phyloP scores from a whole-genome alignment of 1,284 basidiomycete genomes.

The Tylopilus sp. region DNA sequence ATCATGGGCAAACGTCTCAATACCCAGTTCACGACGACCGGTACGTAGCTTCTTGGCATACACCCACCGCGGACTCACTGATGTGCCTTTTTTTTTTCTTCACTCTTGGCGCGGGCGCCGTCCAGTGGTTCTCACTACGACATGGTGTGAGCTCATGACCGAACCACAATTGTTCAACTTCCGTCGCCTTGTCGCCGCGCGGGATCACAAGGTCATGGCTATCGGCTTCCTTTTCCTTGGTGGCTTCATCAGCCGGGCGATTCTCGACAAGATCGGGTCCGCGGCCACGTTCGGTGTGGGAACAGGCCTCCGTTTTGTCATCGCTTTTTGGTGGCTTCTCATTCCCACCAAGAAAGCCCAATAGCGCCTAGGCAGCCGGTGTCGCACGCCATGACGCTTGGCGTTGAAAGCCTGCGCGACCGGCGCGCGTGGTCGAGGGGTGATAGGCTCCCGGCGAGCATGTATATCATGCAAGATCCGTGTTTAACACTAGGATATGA shows the following conservation, averaged over 20 bases:
- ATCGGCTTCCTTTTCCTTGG: slow-evolving; percentile 76
- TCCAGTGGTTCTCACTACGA: slow-evolving; percentile 73
- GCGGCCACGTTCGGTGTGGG: slow-evolving; percentile 73
- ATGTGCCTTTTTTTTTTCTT: background rate
- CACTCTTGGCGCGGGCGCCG: too few relatives aligned
- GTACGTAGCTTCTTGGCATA: slow-evolving; percentile 47
- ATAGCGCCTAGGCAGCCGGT: too few relatives aligned
- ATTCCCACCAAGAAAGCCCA: slow-evolving; percentile 58
- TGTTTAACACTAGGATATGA: too few relatives aligned
- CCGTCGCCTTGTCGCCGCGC: slow-evolving; percentile 58
- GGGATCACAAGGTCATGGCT: slow-evolving; percentile 77
- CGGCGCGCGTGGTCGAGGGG: background rate
- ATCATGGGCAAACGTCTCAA: slow-evolving; percentile 79
- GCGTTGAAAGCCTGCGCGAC: too few relatives aligned
- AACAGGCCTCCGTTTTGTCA: slow-evolving; percentile 67
- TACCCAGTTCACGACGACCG: slow-evolving; percentile 79
- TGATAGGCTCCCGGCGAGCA: too few relatives aligned
- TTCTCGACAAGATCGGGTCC: slow-evolving; percentile 67
- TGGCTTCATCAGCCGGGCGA: slow-evolving; percentile 71
- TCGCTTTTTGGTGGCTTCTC: slow-evolving; percentile 73
- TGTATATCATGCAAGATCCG: background rate
- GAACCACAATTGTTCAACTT: slow-evolving; percentile 74
- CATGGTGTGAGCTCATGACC: slow-evolving; percentile 86
- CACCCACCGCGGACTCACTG: background rate
- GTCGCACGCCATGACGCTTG: too few relatives aligned